Evolutionary conservation across 352 stramenopile genomes (phyloP), one percentile per base, ranked within the genome.

Genomic region (Phytophthora cryptogea): DNA sequence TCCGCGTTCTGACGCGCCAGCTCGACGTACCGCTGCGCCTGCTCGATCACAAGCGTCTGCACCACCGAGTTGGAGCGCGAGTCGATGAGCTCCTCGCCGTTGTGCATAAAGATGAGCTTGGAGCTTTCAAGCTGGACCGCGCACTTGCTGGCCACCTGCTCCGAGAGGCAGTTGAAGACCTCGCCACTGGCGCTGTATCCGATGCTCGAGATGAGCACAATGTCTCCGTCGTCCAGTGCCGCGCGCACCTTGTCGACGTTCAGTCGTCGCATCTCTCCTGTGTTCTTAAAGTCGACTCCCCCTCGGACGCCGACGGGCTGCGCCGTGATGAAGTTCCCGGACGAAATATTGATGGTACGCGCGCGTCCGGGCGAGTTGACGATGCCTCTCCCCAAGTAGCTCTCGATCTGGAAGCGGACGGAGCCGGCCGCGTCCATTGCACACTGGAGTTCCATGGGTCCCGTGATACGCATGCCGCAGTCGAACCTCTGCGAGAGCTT

Each of bases 241-340:
- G 93, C 63, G 40, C 90, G 83, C 39, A 99, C 90, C 52, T 98
- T 90, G 35, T 83, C 58, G 0, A 87, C 89, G 73, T 99, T 98
- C 13, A 99, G 85, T 28, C 75, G 87, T 37, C 97, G 86, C 68
- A 98, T 96, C 68, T 98, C 96, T 53, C 89, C 97, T 70, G 59
- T 97, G 88, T 86, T 89, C 58, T 93, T 92, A 46, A 92, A 96
- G 69, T 96, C 88, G 14, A 96, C 84, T 13, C 88, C 88, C 27
- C 82, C 86, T 16, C 86, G 80, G 1, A 97, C 89, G 11, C 91
- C 91, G 2, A 97, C 82, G 6, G 82, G 88, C 69, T 96, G 88
- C 4, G 96, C 95, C 8, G 92, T 97, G 74, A 98, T 98, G 73
- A 98, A 99, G 68, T 99, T 99, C 9, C 96, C 96, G 3, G 90